Base-by-base conservation (phyloP, 2,329 filamentous ascomycete genomes). In the Penicillium sp. region DNA sequence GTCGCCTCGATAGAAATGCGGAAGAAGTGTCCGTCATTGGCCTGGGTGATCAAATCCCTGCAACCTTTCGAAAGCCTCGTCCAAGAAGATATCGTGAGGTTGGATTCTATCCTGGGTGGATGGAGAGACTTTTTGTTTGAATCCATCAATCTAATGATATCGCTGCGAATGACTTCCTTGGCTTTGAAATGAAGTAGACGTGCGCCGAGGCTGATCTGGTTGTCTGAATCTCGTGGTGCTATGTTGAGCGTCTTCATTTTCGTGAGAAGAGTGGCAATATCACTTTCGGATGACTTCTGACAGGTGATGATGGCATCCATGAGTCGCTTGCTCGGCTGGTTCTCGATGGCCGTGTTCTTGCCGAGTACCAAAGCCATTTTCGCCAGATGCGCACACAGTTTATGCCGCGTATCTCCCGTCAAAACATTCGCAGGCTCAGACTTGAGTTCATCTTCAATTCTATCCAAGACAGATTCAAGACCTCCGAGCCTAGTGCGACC, bases 261-360 rank as follows among this genome's bases (percentile, higher is more conserved):
- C 9, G 34, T 24, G 26, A 39, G 45, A 0, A 53, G 29, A 18
- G 50, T 43, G 26, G 32, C 25, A 8, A 40, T 12, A n/a, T 48
- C 45, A 26, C 45, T 32, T 4, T 6, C 13, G 25, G 13, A 2
- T 33, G 12, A 28, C 9, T 43, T 46, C 25, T 50, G 18, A 9
- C n/a, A 35, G 9, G 29, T 29, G 1, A 35, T 4, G 36, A 53
- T 51, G 0, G 48, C 45, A 45, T 53, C 48, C 26, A 34, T 53
- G 7, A 53, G 51, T 35, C 48, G 39, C 40, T 51, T 48, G 12
- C 29, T 39, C 13, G 51, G 51, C 18, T 51, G 39, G n/a, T 53
- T 44, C 39, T 46, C 51, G 32, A 24, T 28, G 2, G 37, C 4
- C 35, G 44, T 51, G 4, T 3, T 25, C 50, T 42, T 39, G 24